Conservation (phyloP, 1,284 basidiomycete genomes). For the Lignosus rhinocerotis region DNA sequence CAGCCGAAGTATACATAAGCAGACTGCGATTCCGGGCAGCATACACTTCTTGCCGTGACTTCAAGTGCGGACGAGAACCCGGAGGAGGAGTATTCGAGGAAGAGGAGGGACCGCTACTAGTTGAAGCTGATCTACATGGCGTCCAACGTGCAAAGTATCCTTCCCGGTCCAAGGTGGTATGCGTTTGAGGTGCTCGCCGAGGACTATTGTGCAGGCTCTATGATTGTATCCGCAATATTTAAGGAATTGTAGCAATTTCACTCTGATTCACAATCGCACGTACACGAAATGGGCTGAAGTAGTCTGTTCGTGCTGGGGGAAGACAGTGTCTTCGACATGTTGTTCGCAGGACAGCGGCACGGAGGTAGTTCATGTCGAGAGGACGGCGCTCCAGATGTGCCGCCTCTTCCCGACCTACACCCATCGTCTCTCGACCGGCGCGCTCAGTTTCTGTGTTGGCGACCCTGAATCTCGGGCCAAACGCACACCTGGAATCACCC, state of each 20-base stretch:
- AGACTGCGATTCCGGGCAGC: slow-evolving; percentile 67
- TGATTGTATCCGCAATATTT: neutral
- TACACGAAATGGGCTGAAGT: slow-evolving; percentile 7
- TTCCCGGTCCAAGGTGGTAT: neutral
- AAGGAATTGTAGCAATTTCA: neutral
- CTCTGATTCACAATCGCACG: neutral
- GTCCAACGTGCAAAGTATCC: neutral
- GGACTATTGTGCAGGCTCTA: slow-evolving; percentile 7
- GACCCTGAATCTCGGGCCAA: no score
- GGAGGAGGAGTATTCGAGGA: slow-evolving; percentile 16
- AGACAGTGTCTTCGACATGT: slow-evolving; percentile 9
- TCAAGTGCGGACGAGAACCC: slow-evolving; percentile 18
- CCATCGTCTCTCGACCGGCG: slow-evolving; percentile 7
- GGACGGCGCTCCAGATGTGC: slow-evolving; percentile 6
- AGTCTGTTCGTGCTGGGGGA: slow-evolving; percentile 1
- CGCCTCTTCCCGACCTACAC: slow-evolving; percentile 14
- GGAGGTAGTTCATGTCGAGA: slow-evolving; percentile 26
- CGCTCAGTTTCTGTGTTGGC: neutral
- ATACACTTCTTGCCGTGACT: slow-evolving; percentile 37
- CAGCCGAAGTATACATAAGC: slow-evolving; percentile 79
- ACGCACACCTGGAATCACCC: no score
- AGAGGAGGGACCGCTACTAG: slow-evolving; percentile 10
- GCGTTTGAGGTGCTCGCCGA: slow-evolving; percentile 1
- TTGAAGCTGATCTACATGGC: slow-evolving; percentile 19
- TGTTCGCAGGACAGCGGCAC: slow-evolving; percentile 21